phyloP scores from a whole-genome alignment of 2,329 filamentous ascomycete genomes.

The Colletotrichum gloeosporioides region DNA sequence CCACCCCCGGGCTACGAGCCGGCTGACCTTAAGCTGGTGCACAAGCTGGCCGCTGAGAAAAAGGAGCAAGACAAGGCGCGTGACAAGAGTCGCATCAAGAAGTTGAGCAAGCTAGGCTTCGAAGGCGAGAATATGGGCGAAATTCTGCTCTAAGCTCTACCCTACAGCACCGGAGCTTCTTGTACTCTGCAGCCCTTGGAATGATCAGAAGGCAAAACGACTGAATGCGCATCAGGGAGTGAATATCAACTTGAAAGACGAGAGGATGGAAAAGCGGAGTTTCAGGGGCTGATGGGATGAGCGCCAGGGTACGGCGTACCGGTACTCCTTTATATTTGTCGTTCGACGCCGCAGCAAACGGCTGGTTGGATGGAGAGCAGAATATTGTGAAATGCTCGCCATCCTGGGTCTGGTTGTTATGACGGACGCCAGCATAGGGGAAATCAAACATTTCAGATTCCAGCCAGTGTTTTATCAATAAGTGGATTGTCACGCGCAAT shows the following conservation, averaged over 20 bases:
- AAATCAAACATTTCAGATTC: neutral
- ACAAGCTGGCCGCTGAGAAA: conserved; percentile 74
- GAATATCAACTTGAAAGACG: neutral
- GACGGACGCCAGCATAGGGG: conserved; percentile 17
- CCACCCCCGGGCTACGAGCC: conserved; percentile 71
- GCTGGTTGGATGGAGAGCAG: conserved; percentile 45
- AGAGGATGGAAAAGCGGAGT: neutral
- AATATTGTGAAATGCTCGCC: conserved; percentile 69
- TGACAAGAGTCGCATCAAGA: conserved; percentile 76
- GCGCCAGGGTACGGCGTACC: neutral
- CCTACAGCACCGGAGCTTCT: neutral
- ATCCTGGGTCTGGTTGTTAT: neutral
- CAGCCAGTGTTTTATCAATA: neutral
- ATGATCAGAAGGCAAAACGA: conserved; percentile 17
- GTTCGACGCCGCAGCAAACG: conserved; percentile 7
- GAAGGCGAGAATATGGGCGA: conserved; percentile 86
- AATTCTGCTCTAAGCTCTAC: conserved; percentile 63
- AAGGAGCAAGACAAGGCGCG: conserved; percentile 71
- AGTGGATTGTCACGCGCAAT: neutral
- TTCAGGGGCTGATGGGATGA: neutral
- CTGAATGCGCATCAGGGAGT: conserved; percentile 19
- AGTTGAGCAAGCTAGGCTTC: conserved; percentile 80
- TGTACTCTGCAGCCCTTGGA: neutral
- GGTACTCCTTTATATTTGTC: neutral
- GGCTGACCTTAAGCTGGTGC: conserved; percentile 73